phyloP scores from a whole-genome alignment of 805 yeast genomes.

The Debaryomyces castellii region DNA sequence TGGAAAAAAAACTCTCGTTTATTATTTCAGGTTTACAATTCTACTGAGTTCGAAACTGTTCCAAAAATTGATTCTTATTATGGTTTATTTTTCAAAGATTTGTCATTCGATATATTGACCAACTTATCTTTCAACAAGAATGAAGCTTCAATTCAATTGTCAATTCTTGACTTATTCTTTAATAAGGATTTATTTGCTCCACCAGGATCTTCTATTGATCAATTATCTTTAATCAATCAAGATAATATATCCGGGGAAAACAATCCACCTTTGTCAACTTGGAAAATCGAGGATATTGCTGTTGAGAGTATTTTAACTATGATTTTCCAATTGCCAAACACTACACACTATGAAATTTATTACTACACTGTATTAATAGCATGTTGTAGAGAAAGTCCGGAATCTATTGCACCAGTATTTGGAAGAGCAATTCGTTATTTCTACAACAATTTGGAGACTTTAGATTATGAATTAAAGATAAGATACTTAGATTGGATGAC shows the following conservation, averaged over 20 bases:
- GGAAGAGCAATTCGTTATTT: conserved; percentile 89
- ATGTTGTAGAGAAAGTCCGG: conserved; percentile 73
- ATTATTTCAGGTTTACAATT: conserved; percentile 59
- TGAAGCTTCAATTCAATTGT: conserved; percentile 81
- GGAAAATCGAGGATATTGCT: conserved; percentile 89
- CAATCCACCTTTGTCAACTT: conserved; percentile 57
- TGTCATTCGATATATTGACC: conserved; percentile 70
- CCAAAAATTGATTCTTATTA: conserved; percentile 37
- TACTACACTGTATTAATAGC: conserved; percentile 83
- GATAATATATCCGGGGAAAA: conserved; percentile 44
- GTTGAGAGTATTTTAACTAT: conserved; percentile 78
- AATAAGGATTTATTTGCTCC: conserved; percentile 49
- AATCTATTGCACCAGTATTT: conserved; percentile 86
- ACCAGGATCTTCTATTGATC: conserved; percentile 77
- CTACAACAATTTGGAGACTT: conserved; percentile 60
- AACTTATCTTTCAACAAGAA: conserved; percentile 86
- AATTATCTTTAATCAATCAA: conserved; percentile 44
- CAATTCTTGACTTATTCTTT: conserved; percentile 72
- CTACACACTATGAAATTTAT: conserved; percentile 69
- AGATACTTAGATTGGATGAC: conserved; percentile 89
- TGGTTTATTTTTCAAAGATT: conserved; percentile 67
- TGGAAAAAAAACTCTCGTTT: conserved; percentile 63
- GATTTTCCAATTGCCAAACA: conserved; percentile 70
- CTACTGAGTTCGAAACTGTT: conserved; percentile 61
- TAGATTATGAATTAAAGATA: conserved; percentile 75